A percentile compares a stretch with the other conserved stretches of the same genome.
These are phyloP conservation scores for Trypanosoma congolense DNA, from an alignment of 208 protist species.

Conservation along the genomic window DNA sequence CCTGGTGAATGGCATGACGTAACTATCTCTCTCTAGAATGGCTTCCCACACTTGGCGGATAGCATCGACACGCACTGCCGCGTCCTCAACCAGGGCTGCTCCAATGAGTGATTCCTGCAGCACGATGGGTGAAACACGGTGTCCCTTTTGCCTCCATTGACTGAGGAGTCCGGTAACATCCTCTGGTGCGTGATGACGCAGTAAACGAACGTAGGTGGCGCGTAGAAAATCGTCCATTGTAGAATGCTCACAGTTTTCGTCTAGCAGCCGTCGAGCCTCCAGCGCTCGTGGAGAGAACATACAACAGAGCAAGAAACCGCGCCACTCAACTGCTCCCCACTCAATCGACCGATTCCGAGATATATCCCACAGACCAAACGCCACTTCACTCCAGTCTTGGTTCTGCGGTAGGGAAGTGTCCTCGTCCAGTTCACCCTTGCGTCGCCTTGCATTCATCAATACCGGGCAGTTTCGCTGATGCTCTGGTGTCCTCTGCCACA, in stretches of 20 bases:
- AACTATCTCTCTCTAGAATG: constrained; percentile 60
- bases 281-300: constrained; percentile 68
- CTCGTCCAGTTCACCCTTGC: constrained; percentile 82
- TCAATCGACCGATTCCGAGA: constrained; percentile 66
- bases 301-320: constrained; percentile 80
- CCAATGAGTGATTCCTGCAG: constrained; percentile 84
- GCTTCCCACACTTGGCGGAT: constrained; percentile 42
- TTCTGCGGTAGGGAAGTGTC: constrained; percentile 63
- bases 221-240: constrained; percentile 86
- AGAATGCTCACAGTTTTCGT: constrained; percentile 31
- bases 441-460: constrained; percentile 45
- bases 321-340: constrained; percentile 84
- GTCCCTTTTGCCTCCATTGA: constrained; percentile 27
- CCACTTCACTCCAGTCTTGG: constrained; percentile 62
- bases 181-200: constrained; percentile 71
- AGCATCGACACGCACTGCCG: constrained; percentile 22
- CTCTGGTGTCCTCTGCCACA: constrained; percentile 76
- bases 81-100: constrained; percentile 33
- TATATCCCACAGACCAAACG: constrained; percentile 63
- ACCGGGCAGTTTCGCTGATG: constrained; percentile 74
- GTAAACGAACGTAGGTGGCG: constrained; percentile 65
- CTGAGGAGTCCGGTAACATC: constrained; percentile 31
- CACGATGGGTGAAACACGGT: constrained; percentile 65
- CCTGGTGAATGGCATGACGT: constrained; percentile 82
- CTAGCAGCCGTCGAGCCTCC: constrained; percentile 56